A percentile compares a stretch with the other conserved stretches of the same genome.
phyloP scores from a whole-genome alignment of 2,329 filamentous ascomycete species.

The Talaromyces sp. region DNA sequence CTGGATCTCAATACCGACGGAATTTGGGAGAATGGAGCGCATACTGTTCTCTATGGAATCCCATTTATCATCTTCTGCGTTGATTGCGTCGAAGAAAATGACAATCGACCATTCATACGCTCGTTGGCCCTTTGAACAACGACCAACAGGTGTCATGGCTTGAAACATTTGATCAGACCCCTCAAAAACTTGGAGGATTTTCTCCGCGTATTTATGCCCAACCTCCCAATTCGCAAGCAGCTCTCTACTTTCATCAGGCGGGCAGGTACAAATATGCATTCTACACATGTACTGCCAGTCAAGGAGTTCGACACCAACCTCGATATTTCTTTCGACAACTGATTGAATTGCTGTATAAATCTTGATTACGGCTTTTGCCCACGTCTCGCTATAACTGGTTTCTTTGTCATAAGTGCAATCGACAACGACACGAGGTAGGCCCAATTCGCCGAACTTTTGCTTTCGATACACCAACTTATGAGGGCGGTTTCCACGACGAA shows the following conservation, averaged over 20 bases:
- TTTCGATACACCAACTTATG: not conserved
- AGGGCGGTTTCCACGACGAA: not conserved
- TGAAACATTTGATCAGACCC: not conserved
- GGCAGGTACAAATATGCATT: not conserved
- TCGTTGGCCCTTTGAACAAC: not conserved
- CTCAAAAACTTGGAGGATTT: slow-evolving; percentile 3
- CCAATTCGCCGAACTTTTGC: not conserved
- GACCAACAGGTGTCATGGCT: slow-evolving; percentile 9
- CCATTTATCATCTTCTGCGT: slow-evolving; percentile 7
- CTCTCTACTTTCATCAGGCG: not conserved
- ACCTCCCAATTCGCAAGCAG: slow-evolving; percentile 1
- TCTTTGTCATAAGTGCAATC: not conserved
- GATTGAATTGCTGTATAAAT: too few relatives aligned
- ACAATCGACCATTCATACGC: not conserved
- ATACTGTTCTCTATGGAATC: not conserved
- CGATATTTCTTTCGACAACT: too few relatives aligned
- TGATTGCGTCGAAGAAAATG: slow-evolving; percentile 1
- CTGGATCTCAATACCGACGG: slow-evolving; percentile 8
- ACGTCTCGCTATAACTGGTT: too few relatives aligned
- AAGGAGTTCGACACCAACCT: too few relatives aligned
- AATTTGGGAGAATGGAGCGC: not conserved
- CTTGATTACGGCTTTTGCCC: too few relatives aligned
- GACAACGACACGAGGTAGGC: not conserved
- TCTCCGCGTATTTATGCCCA: not conserved
- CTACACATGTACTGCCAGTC: not conserved